These are phyloP conservation scores for Pyricularia pennisetigena DNA, from an alignment of 2,329 filamentous ascomycete genomes.

Conservation along the genomic window DNA sequence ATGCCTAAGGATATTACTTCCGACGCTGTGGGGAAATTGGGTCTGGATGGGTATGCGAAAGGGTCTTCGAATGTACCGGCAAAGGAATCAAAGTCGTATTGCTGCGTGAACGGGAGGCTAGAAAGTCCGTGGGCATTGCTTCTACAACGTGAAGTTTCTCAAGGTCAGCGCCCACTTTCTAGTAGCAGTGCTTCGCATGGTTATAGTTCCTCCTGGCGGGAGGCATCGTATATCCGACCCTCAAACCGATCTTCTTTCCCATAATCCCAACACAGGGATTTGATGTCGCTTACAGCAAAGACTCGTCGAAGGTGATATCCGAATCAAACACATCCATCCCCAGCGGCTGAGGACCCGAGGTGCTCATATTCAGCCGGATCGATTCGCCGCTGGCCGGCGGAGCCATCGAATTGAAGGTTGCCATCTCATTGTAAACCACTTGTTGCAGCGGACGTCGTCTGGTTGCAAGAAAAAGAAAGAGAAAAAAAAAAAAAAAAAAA, in stretches of 20 bases:
- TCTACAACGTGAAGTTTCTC: slow-evolving; percentile 15
- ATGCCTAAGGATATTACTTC: background rate
- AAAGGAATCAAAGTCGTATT: slow-evolving; percentile 52
- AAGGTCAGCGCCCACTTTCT: background rate
- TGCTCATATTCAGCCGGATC: slow-evolving; percentile 37
- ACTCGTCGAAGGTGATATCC: slow-evolving; percentile 45
- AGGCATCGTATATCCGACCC: background rate
- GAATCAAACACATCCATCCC: slow-evolving; percentile 41
- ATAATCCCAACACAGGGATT: background rate
- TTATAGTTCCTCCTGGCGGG: background rate
- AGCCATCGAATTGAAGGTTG: slow-evolving; percentile 47
- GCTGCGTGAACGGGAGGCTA: slow-evolving; percentile 42
- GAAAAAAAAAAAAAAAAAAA: no score
- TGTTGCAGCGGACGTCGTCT: background rate
- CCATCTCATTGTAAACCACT: slow-evolving; percentile 38
- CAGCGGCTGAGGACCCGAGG: slow-evolving; percentile 23
- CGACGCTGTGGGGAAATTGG: slow-evolving; percentile 31
- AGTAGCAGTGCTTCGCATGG: background rate
- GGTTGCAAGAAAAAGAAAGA: no score
- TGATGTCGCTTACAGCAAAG: slow-evolving; percentile 37
- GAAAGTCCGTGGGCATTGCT: slow-evolving; percentile 33
- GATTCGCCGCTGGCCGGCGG: slow-evolving; percentile 31
- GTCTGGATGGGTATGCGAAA: slow-evolving; percentile 45
- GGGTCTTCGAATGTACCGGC: slow-evolving; percentile 56
- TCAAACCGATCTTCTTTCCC: background rate